These are phyloP conservation scores for Brassica incana DNA, from an alignment of 345 rosid species.

Conservation along the genomic window DNA sequence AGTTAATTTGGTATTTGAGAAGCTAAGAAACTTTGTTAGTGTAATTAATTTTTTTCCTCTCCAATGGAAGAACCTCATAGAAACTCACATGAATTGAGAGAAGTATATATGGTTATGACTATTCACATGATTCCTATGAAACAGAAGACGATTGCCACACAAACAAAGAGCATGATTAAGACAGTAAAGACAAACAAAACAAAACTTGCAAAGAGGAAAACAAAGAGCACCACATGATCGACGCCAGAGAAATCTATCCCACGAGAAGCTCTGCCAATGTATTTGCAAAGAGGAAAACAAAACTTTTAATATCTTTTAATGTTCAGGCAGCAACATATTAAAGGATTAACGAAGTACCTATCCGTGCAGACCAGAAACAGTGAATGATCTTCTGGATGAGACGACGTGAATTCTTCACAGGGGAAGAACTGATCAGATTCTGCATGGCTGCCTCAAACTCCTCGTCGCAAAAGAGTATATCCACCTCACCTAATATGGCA, in stretches of 20 bases:
- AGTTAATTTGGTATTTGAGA: no score
- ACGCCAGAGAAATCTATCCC: no score
- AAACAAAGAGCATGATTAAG: constrained; percentile 13
- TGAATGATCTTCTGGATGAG: no score
- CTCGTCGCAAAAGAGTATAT: constrained; percentile 74
- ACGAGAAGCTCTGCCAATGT: no score
- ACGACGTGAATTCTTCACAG: constrained; percentile 1
- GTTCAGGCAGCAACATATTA: no score
- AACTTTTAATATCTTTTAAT: no score
- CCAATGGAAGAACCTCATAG: neutral
- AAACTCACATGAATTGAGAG: constrained; percentile 31
- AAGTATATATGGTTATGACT: constrained; percentile 12
- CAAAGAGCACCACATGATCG: no score
- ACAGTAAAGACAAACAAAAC: neutral
- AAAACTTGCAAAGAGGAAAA: constrained; percentile 42
- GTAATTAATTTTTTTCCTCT: no score
- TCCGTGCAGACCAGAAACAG: no score
- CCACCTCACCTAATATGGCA: constrained; percentile 75
- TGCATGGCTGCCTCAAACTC: constrained; percentile 79
- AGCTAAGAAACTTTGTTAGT: no score
- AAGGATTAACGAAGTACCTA: no score
- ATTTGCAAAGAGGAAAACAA: no score
- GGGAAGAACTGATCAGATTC: constrained; percentile 66
- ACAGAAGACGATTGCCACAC: constrained; percentile 23
- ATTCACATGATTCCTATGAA: constrained; percentile 40